These are phyloP conservation scores for Dentipellis sp. DNA, from an alignment of 768 basidiomycete species.

Conservation along the genomic window DNA sequence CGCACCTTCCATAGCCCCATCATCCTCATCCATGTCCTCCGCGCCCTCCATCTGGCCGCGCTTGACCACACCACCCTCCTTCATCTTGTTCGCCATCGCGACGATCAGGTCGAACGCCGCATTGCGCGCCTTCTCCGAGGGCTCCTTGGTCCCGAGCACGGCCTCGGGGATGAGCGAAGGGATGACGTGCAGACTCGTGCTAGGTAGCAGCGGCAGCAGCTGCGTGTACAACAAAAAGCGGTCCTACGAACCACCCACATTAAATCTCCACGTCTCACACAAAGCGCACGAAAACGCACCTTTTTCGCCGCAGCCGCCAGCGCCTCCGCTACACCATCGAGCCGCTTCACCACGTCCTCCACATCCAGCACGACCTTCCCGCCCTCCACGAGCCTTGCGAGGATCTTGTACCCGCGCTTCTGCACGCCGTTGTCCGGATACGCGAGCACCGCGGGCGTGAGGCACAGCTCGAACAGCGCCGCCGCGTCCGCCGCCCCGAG, in stretches of 20 bases:
- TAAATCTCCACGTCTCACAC: slow-evolving; percentile 1
- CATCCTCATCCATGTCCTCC: slow-evolving; percentile 78
- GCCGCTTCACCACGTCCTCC: slow-evolving; percentile 49
- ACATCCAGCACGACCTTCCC: slow-evolving; percentile 40
- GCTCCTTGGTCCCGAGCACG: slow-evolving; percentile 92
- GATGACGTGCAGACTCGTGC: slow-evolving; percentile 71
- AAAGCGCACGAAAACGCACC: slow-evolving; percentile 27
- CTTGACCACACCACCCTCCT: slow-evolving; percentile 73
- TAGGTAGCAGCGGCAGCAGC: slow-evolving; percentile 59
- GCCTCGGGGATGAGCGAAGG: slow-evolving; percentile 89
- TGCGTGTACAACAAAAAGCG: slow-evolving; percentile 68
- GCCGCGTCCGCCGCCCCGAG: slow-evolving; percentile 53
- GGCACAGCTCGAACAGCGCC: slow-evolving; percentile 58
- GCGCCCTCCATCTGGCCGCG: slow-evolving; percentile 42
- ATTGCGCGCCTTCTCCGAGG: slow-evolving; percentile 82
- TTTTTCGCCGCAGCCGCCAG: slow-evolving; percentile 83
- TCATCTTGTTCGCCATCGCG: slow-evolving; percentile 91
- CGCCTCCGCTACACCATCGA: slow-evolving; percentile 57
- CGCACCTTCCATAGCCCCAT: neutral
- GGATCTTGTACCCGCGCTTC: slow-evolving; percentile 89
- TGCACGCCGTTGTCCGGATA: slow-evolving; percentile 83
- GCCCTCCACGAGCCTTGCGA: slow-evolving; percentile 64
- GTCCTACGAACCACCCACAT: slow-evolving; percentile 40
- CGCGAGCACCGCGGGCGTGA: slow-evolving; percentile 59
- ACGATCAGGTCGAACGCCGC: slow-evolving; percentile 89